Percentiles rank a stretch among this genome's conserved stretches.
Evolutionary conservation across 371 early-diverging fungal genomes (phyloP).

Genomic region (Mucor velutinosus): DNA sequence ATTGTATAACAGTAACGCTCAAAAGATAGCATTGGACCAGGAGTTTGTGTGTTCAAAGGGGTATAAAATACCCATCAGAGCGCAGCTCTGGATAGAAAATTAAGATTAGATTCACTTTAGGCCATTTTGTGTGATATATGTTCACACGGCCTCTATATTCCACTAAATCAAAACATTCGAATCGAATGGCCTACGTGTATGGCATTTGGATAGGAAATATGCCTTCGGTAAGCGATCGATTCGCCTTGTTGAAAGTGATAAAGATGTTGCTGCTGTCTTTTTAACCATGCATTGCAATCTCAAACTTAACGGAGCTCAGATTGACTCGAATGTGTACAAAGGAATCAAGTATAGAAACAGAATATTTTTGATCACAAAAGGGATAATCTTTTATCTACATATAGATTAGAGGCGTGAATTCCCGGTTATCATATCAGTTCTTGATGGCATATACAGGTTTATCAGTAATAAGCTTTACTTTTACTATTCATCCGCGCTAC

Average conservation of each 20-base stretch:
- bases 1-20: neutral
- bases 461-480: neutral
- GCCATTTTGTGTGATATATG: neutral
- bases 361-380: neutral
- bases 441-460: neutral
- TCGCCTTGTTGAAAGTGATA: neutral
- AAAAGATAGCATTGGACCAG: neutral
- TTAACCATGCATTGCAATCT: neutral
- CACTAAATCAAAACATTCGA: neutral
- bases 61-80: neutral
- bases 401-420: neutral
- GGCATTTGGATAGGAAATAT: neutral
- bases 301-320: neutral
- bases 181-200: neutral
- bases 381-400: neutral
- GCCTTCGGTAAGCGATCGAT: neutral
- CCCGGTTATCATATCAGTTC: neutral
- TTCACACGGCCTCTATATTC: neutral
- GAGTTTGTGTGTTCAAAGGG: neutral
- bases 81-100: neutral
- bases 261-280: neutral
- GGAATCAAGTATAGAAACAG: neutral
- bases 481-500: neutral
- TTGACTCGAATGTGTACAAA: neutral
- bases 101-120: neutral